phyloP scores from a whole-genome alignment of 305 asterid genomes.

The Fraxinus angustifolia region DNA sequence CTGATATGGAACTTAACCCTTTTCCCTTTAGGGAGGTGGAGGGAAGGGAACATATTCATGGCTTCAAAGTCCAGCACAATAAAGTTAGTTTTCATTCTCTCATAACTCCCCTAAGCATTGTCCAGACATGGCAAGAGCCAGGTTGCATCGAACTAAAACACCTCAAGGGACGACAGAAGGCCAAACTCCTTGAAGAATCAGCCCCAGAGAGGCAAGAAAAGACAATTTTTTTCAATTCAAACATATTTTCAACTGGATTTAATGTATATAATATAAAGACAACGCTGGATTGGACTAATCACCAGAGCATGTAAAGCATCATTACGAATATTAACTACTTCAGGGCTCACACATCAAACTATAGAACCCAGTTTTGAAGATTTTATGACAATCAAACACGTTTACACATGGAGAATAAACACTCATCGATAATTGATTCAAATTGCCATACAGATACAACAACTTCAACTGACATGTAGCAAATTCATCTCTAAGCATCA shows the following conservation, averaged over 20 bases:
- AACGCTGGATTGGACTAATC: neutral
- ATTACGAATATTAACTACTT: neutral
- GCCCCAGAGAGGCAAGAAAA: neutral
- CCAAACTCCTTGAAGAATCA: neutral
- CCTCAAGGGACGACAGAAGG: neutral
- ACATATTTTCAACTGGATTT: neutral
- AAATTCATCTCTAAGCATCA: neutral
- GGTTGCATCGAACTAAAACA: neutral
- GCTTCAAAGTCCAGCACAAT: neutral
- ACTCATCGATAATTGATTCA: neutral
- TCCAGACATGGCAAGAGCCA: constrained; percentile 1
- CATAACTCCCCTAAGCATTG: neutral
- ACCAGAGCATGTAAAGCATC: neutral
- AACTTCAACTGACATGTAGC: neutral
- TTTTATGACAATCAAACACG: neutral
- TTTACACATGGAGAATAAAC: neutral
- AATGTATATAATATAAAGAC: neutral
- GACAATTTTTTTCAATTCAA: neutral
- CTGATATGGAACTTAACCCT: neutral
- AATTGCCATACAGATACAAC: neutral
- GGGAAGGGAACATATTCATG: neutral
- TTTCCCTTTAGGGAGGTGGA: neutral
- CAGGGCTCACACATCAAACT: neutral
- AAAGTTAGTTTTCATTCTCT: neutral
- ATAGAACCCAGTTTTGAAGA: neutral